These are phyloP conservation scores for Theobroma grandiflorum DNA, from an alignment of 441 rosid genomes.

Conservation along the genomic window DNA sequence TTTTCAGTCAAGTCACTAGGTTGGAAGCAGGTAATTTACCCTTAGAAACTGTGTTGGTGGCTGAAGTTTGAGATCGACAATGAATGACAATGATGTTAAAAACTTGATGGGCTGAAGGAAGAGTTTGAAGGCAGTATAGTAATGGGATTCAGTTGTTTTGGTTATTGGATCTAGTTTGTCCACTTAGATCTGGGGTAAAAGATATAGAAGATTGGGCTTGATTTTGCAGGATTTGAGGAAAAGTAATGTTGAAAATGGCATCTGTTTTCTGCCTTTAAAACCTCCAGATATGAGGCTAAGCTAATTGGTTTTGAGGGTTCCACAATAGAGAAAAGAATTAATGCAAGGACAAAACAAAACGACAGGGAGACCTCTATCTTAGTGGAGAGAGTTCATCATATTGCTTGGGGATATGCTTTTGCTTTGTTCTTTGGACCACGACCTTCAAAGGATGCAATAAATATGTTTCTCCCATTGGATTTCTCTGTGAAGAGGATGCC, in stretches of 20 bases:
- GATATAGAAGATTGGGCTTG: neutral
- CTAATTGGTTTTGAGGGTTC: neutral
- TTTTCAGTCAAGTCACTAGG: neutral
- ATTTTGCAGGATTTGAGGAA: neutral
- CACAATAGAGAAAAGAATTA: neutral
- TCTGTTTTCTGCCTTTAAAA: neutral
- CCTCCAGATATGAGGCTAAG: neutral
- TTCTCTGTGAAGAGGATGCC: too few relatives aligned
- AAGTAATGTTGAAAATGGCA: neutral
- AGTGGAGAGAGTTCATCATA: neutral
- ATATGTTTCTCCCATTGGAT: neutral
- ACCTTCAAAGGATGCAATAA: neutral
- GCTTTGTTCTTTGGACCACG: neutral
- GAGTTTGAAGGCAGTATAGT: neutral
- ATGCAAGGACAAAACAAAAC: too few relatives aligned
- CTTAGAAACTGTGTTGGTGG: neutral
- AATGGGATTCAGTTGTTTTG: neutral
- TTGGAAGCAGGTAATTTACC: neutral
- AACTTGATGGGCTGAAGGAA: neutral
- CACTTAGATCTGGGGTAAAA: too few relatives aligned
- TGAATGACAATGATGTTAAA: neutral
- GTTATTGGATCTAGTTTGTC: neutral
- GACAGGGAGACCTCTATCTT: too few relatives aligned
- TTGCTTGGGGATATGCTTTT: neutral
- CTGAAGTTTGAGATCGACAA: neutral